These are phyloP conservation scores for Candida railenensis DNA, from an alignment of 805 yeast genomes.

Conservation along the genomic window DNA sequence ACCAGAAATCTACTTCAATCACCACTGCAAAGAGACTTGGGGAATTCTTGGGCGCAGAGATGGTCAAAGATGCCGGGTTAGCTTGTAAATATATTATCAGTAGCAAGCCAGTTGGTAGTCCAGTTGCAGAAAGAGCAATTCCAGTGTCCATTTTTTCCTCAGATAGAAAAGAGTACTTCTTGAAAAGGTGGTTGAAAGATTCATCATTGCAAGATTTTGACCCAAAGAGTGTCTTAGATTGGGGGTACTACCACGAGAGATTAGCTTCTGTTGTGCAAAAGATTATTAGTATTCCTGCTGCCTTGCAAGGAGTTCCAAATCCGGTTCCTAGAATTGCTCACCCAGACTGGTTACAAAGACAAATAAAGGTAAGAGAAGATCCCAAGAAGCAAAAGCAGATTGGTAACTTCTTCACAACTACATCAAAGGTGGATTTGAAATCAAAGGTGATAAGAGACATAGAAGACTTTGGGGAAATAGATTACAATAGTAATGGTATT, in stretches of 20 bases:
- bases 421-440: constrained; percentile 40
- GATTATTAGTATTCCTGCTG: constrained; percentile 96
- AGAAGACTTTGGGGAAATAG: constrained; percentile 62
- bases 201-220: constrained; percentile 76
- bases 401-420: constrained; percentile 51
- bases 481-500: constrained; percentile 12
- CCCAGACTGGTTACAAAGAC: constrained; percentile 86
- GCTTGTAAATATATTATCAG: constrained; percentile 94
- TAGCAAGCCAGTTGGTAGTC: constrained; percentile 75
- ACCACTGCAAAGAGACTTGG: constrained; percentile 93
- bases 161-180: constrained; percentile 72
- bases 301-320: constrained; percentile 78
- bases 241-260: constrained; percentile 90
- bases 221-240: constrained; percentile 85
- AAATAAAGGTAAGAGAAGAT: constrained; percentile 60
- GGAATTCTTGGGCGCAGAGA: constrained; percentile 91
- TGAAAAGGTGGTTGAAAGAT: constrained; percentile 87
- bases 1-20: constrained; percentile 90
- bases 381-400: constrained; percentile 71
- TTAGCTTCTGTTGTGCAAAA: constrained; percentile 91
- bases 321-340: constrained; percentile 95
- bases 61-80: constrained; percentile 94
- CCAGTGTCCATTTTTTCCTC: constrained; percentile 96
- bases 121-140: constrained; percentile 93
- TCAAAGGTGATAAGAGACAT: constrained; percentile 56